These are phyloP conservation scores for Arthromyces matolae DNA, from an alignment of 768 basidiomycete genomes.

Conservation along the genomic window DNA sequence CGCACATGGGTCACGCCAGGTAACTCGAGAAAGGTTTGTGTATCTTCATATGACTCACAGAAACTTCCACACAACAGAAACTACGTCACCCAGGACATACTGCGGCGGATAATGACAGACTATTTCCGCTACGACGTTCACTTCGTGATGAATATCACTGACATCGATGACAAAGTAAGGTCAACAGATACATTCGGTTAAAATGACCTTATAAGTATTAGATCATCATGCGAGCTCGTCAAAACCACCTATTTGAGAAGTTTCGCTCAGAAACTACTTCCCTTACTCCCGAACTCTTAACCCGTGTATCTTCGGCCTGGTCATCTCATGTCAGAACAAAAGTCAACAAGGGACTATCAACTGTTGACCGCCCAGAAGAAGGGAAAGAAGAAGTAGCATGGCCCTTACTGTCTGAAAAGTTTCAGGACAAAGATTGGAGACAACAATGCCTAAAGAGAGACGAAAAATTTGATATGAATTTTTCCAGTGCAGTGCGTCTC, in stretches of 20 bases:
- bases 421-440: slow-evolving; percentile 60
- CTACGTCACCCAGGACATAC: slow-evolving; percentile 93
- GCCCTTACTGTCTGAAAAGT: slow-evolving; percentile 47
- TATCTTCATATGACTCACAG: slow-evolving; percentile 7
- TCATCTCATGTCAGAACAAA: slow-evolving; percentile 55
- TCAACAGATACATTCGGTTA: slow-evolving; percentile 11
- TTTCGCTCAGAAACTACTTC: slow-evolving; percentile 51
- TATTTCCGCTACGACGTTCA: slow-evolving; percentile 98
- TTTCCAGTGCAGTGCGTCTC: slow-evolving; percentile 65
- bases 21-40: slow-evolving; percentile 29
- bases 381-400: slow-evolving; percentile 55
- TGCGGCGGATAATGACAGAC: slow-evolving; percentile 86
- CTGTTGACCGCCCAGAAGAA: slow-evolving; percentile 39
- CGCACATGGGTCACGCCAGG: slow-evolving; percentile 99
- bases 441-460: slow-evolving; percentile 69
- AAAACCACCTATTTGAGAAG: slow-evolving; percentile 64
- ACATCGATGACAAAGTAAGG: slow-evolving; percentile 96
- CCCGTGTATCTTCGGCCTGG: slow-evolving; percentile 62
- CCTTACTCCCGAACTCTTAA: slow-evolving; percentile 57
- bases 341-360: slow-evolving; percentile 61
- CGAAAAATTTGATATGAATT: slow-evolving; percentile 92
- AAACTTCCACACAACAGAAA: slow-evolving; percentile 64
- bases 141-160: slow-evolving; percentile 99
- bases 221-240: slow-evolving; percentile 93
- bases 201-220: slow-evolving; percentile 26